Evolutionary conservation across 306 rosid species (phyloP), one percentile per base, ranked within the genome.

Genomic region (Lotus japonicus): DNA sequence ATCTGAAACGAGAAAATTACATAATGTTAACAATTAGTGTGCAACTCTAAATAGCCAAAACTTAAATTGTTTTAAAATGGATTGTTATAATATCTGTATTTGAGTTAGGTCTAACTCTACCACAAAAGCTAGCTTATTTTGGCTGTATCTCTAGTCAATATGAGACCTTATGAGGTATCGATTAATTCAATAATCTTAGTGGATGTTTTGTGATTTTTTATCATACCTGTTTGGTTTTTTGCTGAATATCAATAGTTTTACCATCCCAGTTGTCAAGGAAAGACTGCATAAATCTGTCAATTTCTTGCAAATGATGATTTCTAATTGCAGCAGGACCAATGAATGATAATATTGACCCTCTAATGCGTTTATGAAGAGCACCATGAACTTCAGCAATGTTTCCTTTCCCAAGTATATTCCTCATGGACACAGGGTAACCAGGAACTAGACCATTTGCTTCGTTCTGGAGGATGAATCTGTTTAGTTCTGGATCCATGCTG

Each of bases 311-410:
- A 76, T 82, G 81, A 39, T 78, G 92, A 15, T 73, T 76, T 50
- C 60, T 77, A 53, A 85, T 81, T 54, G 86, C 76, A 77, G 76
- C 26, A 6, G 89, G 88, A 62, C 84, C 77, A 52, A 78, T 68
- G 55, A 85, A 73, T 36, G 88, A 15, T 54, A 88, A 84, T 41
- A 90, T 26, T 28, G 92, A 78, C 0, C 86, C 88, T 79, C 97
- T 77, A 65, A 85, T 82, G 41, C 74, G 77, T 73, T 81, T 90
- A 72, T 90, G 97, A 7, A 77, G 45, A 58, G 83, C 68, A 71
- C 95, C 97, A 78, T 90, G 87, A 33, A 87, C 97, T 50, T 90
- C 88, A 48, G 97, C 92, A 66, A 90, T 84, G 76, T 87, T 90
- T 46, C 67, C 48, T 19, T 77, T 74, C 7, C 97, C 97, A 13